These are phyloP conservation scores for Pichia kudriavzevii DNA, from an alignment of 1,139 yeast species.

Conservation along the genomic window DNA sequence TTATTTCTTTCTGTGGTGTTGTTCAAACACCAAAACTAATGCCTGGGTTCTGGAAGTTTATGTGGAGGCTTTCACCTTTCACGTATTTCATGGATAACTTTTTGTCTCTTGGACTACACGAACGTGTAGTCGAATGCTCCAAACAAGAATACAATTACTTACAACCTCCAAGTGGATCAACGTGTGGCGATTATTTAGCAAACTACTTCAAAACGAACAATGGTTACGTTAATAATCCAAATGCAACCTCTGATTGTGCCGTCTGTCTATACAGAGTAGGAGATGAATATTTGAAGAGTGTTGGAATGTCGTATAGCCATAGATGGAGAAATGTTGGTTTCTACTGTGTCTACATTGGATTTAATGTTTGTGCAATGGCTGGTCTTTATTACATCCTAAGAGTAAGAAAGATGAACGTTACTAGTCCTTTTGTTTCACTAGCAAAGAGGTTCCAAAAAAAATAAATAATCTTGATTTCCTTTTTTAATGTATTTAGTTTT, in stretches of 20 bases:
- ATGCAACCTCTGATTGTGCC: conserved; percentile 44
- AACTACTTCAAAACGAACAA: conserved; percentile 29
- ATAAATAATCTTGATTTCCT: no score
- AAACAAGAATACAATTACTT: conserved; percentile 41
- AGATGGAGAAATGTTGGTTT: conserved; percentile 66
- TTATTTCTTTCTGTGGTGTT: conserved; percentile 54
- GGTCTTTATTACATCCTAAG: conserved; percentile 11
- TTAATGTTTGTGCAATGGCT: conserved; percentile 32
- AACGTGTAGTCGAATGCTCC: conserved; percentile 46
- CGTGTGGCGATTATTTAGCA: conserved; percentile 48
- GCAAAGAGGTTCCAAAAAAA: conserved; percentile 3
- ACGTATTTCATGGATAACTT: conserved; percentile 56
- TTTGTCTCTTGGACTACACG: conserved; percentile 44
- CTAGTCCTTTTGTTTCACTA: conserved; percentile 1
- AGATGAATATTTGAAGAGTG: conserved; percentile 41
- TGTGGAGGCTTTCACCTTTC: conserved; percentile 62
- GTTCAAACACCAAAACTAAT: conserved; percentile 46
- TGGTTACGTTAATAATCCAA: conserved; percentile 50
- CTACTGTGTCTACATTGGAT: conserved; percentile 46
- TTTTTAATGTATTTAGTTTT: no score
- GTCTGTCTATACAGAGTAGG: conserved; percentile 51
- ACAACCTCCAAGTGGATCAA: conserved; percentile 45
- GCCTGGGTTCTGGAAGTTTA: conserved; percentile 65
- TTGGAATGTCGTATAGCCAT: conserved; percentile 39
- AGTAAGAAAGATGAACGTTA: conserved; percentile 6